A percentile compares a stretch with the other conserved stretches of the same genome.
Evolutionary conservation across 495 filamentous ascomycete species (phyloP).

Genomic region (Bryoglossum gracile): DNA sequence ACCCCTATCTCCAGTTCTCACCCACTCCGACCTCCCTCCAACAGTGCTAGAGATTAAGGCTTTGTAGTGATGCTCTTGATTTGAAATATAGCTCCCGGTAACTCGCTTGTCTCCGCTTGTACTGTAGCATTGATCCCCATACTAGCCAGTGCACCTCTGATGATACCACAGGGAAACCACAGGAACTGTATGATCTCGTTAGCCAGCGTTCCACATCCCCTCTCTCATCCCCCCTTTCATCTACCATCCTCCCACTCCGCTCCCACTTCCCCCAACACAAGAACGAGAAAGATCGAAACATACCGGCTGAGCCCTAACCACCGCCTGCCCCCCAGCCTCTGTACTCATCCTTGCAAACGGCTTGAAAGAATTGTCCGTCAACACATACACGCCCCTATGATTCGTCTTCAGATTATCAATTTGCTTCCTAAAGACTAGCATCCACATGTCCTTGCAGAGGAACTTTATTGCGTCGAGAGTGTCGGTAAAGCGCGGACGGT

Average conservation of each 20-base stretch:
- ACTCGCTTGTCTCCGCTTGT: conserved; percentile 76
- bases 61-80: conserved; percentile 75
- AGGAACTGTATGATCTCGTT: conserved; percentile 55
- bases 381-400: conserved; percentile 90
- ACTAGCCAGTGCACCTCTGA: conserved; percentile 79
- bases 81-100: conserved; percentile 89
- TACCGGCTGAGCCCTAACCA: conserved; percentile 75
- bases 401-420: conserved; percentile 98
- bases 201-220: not conserved
- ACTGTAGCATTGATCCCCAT: conserved; percentile 89
- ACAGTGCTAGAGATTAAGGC: conserved; percentile 23
- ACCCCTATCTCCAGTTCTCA: not conserved
- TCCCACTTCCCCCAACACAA: not conserved
- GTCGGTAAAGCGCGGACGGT: conserved; percentile 79
- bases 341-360: conserved; percentile 84
- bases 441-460: conserved; percentile 96
- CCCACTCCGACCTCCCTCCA: not conserved
- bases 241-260: not conserved
- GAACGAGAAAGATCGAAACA: conserved; percentile 25
- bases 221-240: not conserved
- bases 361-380: conserved; percentile 89
- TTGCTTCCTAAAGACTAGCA: conserved; percentile 87
- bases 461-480: conserved; percentile 94
- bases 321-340: conserved; percentile 60
- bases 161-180: conserved; percentile 89